Evolutionary conservation across 352 stramenopile species (phyloP), one percentile per base, ranked within the genome.

Genomic region (Pythium periplocum): DNA sequence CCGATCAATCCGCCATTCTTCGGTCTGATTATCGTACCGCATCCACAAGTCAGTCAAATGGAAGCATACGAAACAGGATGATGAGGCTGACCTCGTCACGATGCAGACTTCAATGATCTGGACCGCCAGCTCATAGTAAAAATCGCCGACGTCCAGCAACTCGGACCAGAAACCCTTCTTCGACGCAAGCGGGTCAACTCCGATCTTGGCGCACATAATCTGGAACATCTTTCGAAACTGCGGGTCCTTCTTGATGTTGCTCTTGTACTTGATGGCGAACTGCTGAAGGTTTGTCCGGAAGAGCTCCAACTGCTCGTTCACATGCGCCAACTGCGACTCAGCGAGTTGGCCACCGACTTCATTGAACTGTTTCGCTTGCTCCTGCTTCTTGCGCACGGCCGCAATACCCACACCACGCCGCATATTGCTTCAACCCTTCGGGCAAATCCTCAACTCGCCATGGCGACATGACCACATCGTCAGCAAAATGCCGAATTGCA

Each of bases 121-220:
- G 31, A 99, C 93, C 4, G 93, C 90, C n/a, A 99, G 73, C 64
- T 99, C 96, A 71, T 98, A 99, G 78, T 99, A 99, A 67, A 99
- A 99, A 56, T 99, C 95, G 8, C 97, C 96, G 42, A 99, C 94
- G 30, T 98, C 97, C 8, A 99, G 79, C 17, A 98, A 62, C 65
- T 97, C 87, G 10, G 86, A 96, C 97, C 97, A 99, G 62, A 99
- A 99, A 2, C 91, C 93, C 62, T 99, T 99, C 69, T 98, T 97
- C 3, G 93, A 98, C 1, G 93, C 89, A 6, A 99, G 74, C 2
- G 97, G 97, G 71, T 99, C 97, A 7, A 99, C 94, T 17, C 96
- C 96, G 54, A 98, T 96, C 53, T 94, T 96, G 45, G 74, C 74
- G 70, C 95, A 99, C 96, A 99, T 99, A 56, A 81, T 80, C 61